These are phyloP conservation scores for Hortaea werneckii DNA, from an alignment of 2,329 filamentous ascomycete genomes.

Conservation along the genomic window DNA sequence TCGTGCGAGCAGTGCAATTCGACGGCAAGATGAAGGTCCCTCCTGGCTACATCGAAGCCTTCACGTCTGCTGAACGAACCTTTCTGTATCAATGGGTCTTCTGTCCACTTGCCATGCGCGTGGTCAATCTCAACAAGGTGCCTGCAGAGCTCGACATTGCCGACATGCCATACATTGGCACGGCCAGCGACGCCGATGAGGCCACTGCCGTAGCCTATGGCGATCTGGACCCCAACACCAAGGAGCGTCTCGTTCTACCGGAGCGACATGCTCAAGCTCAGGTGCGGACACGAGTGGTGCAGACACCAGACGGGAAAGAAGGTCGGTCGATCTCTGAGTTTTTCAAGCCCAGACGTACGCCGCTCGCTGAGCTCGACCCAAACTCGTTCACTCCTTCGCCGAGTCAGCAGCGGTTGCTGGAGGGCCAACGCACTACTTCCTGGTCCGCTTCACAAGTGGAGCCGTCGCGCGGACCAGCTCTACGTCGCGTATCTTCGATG, in stretches of 20 bases:
- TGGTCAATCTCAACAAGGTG: slow-evolving; percentile 67
- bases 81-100: slow-evolving; percentile 94
- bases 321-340: slow-evolving; percentile 53
- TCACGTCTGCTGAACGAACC: slow-evolving; percentile 79
- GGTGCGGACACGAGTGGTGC: slow-evolving; percentile 7
- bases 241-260: slow-evolving; percentile 46
- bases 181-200: slow-evolving; percentile 41
- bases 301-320: slow-evolving; percentile 46
- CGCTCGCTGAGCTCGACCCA: slow-evolving; percentile 56
- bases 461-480: slow-evolving; percentile 11
- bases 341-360: slow-evolving; percentile 54
- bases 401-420: slow-evolving; percentile 50
- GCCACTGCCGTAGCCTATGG: slow-evolving; percentile 68
- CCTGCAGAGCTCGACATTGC: slow-evolving; percentile 53
- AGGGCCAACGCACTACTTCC: slow-evolving; percentile 41
- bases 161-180: slow-evolving; percentile 73
- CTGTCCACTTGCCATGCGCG: slow-evolving; percentile 58
- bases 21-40: slow-evolving; percentile 79
- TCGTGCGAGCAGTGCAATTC: slow-evolving; percentile 75
- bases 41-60: slow-evolving; percentile 67
- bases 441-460: slow-evolving; percentile 46
- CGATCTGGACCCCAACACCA: slow-evolving; percentile 83
- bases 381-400: slow-evolving; percentile 59
- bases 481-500: slow-evolving; percentile 12
- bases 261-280: slow-evolving; percentile 14